Evolutionary conservation across 2,329 filamentous ascomycete species (phyloP).

Genomic region (Talaromyces sp.): DNA sequence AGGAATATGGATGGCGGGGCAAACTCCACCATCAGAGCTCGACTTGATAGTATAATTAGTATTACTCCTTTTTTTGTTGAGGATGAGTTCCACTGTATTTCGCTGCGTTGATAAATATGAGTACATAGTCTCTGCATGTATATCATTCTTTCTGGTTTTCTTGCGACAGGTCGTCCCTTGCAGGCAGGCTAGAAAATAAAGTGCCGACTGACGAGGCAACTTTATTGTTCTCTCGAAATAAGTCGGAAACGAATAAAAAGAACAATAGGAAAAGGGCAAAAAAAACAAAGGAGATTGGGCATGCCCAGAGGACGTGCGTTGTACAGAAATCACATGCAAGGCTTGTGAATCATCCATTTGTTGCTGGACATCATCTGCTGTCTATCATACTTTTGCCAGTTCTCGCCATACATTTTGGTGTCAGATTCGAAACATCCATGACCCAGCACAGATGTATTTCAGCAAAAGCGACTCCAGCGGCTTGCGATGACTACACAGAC

Average conservation of each 20-base stretch:
- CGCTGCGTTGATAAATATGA: no score
- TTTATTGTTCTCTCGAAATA: neutral
- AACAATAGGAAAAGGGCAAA: neutral
- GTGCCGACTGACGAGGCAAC: neutral
- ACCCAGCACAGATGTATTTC: neutral
- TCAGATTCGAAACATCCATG: no score
- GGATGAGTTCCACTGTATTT: no score
- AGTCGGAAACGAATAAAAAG: no score
- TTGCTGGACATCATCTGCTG: no score
- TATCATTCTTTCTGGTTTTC: no score
- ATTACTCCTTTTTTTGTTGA: no score
- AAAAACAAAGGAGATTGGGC: neutral
- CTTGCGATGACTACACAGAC: neutral
- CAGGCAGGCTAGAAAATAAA: neutral
- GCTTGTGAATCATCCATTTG: neutral
- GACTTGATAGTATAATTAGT: no score
- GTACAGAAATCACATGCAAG: constrained; percentile 1
- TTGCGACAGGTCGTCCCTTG: neutral
- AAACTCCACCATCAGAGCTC: no score
- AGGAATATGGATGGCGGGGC: no score
- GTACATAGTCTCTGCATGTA: no score
- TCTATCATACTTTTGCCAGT: neutral
- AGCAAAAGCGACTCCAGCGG: neutral
- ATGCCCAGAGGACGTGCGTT: neutral
- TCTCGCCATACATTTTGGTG: no score